phyloP scores from a whole-genome alignment of 306 rosid species.

The Alnus rubra region DNA sequence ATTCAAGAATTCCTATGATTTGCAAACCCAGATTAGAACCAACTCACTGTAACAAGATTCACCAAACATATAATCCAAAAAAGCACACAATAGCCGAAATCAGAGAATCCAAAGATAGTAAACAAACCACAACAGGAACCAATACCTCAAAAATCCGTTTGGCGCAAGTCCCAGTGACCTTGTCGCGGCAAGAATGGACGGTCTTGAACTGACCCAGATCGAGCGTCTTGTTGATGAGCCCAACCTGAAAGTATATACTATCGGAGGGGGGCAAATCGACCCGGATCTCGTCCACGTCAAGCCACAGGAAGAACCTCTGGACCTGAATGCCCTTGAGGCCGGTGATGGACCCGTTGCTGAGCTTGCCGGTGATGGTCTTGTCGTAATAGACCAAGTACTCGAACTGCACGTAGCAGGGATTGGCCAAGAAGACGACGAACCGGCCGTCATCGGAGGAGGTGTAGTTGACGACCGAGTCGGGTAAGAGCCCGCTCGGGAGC shows the following conservation, averaged over 20 bases:
- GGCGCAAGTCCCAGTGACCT: slow-evolving; percentile 31
- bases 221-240: slow-evolving; percentile 81
- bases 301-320: slow-evolving; percentile 67
- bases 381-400: slow-evolving; percentile 81
- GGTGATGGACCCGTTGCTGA: slow-evolving; percentile 71
- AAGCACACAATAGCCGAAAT: not conserved
- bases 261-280: slow-evolving; percentile 92
- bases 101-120: not conserved
- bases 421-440: slow-evolving; percentile 58
- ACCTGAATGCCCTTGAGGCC: slow-evolving; percentile 77
- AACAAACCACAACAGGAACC: not conserved
- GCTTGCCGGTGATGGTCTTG: slow-evolving; percentile 60
- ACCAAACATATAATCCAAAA: not conserved
- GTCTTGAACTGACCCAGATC: slow-evolving; percentile 67
- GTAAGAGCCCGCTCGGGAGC: slow-evolving; percentile 78
- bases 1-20: not conserved
- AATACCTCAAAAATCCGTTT: slow-evolving; percentile 47
- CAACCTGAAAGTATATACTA: slow-evolving; percentile 79
- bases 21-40: not conserved
- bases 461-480: slow-evolving; percentile 60
- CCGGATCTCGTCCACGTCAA: slow-evolving; percentile 79
- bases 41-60: not conserved
- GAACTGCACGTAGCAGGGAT: slow-evolving; percentile 70
- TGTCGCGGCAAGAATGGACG: slow-evolving; percentile 62
- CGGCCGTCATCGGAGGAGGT: slow-evolving; percentile 56